Conservation (phyloP, 345 rosid genomes). For the Punica granatum region DNA sequence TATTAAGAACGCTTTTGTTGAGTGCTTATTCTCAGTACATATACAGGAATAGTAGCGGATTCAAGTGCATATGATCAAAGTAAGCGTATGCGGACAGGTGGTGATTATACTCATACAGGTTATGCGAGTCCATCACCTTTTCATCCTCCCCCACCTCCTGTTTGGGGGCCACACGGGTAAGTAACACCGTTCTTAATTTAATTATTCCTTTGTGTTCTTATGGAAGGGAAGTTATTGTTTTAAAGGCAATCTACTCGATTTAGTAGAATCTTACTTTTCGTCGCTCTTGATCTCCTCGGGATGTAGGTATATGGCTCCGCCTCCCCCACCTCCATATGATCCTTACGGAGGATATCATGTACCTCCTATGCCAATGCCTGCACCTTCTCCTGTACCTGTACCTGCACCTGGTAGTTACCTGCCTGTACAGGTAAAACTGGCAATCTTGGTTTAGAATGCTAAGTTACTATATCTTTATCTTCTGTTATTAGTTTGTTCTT, state of each 20-base stretch:
- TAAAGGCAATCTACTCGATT: neutral
- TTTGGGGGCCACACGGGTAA: conserved; percentile 98
- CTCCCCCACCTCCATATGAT: conserved; percentile 85
- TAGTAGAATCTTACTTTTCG: neutral
- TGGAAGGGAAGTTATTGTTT: neutral
- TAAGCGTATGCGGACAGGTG: conserved; percentile 89
- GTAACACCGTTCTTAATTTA: neutral
- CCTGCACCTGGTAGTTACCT: conserved; percentile 91
- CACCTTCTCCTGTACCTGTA: conserved; percentile 62
- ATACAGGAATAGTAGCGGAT: conserved; percentile 81
- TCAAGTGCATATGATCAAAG: conserved; percentile 92
- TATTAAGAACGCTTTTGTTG: neutral
- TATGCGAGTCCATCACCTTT: conserved; percentile 81
- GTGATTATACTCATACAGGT: conserved; percentile 86
- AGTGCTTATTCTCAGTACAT: conserved; percentile 8
- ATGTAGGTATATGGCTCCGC: conserved; percentile 79
- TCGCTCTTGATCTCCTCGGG: conserved; percentile 9
- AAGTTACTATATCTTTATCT: neutral
- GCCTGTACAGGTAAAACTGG: conserved; percentile 76
- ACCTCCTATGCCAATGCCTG: conserved; percentile 77
- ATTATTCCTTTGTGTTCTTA: neutral
- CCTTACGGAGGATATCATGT: conserved; percentile 81
- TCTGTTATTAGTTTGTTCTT: neutral
- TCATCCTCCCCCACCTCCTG: conserved; percentile 87
- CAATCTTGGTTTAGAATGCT: neutral